phyloP scores from a whole-genome alignment of 768 basidiomycete genomes.

The Pluteus cervinus region DNA sequence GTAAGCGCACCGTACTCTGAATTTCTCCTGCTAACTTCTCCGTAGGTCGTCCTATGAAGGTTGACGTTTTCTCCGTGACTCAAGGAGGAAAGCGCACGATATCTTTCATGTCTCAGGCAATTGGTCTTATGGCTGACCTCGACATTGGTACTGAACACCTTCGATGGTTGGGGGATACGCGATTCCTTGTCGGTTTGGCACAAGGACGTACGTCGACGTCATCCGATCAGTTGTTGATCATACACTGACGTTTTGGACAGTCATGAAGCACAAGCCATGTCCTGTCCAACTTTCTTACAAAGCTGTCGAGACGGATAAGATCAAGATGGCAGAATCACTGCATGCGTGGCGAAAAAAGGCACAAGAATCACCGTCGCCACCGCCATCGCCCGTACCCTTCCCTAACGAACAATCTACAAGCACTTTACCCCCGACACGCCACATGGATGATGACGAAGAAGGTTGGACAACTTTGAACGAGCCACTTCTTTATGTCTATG shows the following conservation, averaged over 20 bases:
- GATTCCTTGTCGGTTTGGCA: constrained; percentile 71
- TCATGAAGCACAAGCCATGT: constrained; percentile 56
- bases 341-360: constrained; percentile 29
- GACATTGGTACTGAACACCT: constrained; percentile 81
- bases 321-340: constrained; percentile 54
- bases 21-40: constrained; percentile 1
- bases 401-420: constrained; percentile 12
- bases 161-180: constrained; percentile 80
- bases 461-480: constrained; percentile 71
- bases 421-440: constrained; percentile 40
- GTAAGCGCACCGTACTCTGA: constrained; percentile 22
- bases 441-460: constrained; percentile 37
- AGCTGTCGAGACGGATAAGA: constrained; percentile 63
- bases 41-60: constrained; percentile 65
- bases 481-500: constrained; percentile 64
- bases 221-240: neutral
- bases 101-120: constrained; percentile 79
- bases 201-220: constrained; percentile 47
- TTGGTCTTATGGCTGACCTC: constrained; percentile 82
- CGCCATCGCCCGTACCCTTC: constrained; percentile 6
- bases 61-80: constrained; percentile 73
- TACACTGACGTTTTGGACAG: constrained; percentile 23
- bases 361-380: constrained; percentile 5
- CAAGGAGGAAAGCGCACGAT: constrained; percentile 58
- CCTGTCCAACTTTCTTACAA: constrained; percentile 68